phyloP scores from a whole-genome alignment of 2,329 filamentous ascomycete genomes.

The Trichoderma sp. region DNA sequence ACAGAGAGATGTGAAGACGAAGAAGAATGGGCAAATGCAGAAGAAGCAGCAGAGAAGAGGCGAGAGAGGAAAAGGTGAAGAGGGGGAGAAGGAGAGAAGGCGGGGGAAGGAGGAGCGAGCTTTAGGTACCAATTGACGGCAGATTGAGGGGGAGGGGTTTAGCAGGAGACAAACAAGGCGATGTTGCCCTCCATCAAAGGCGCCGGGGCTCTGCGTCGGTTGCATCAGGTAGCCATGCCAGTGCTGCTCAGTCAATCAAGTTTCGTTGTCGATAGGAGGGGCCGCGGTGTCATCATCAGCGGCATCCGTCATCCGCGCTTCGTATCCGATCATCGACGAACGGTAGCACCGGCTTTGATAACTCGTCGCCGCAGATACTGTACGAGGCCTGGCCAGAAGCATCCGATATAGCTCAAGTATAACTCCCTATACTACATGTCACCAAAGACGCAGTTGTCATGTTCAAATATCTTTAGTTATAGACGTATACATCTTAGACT shows the following conservation, averaged over 20 bases:
- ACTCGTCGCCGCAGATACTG: background rate
- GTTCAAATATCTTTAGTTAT: background rate
- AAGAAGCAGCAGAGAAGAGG: background rate
- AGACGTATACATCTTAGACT: background rate
- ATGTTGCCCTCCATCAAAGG: slow-evolving; percentile 10
- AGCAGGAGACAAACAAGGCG: background rate
- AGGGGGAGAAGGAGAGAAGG: slow-evolving; percentile 23
- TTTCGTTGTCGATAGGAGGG: background rate
- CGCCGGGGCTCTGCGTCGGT: background rate
- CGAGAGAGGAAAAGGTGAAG: background rate
- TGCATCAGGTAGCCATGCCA: background rate
- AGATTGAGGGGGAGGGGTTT: background rate
- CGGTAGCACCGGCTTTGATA: background rate
- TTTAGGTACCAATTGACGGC: slow-evolving; percentile 5
- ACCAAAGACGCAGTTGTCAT: background rate
- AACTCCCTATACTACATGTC: too few species aligned
- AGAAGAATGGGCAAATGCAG: background rate
- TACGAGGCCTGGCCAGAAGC: background rate
- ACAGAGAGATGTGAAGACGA: background rate
- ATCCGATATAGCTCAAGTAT: background rate
- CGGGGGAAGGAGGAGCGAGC: slow-evolving; percentile 20
- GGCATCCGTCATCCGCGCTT: background rate
- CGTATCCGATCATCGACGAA: background rate
- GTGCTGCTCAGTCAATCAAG: slow-evolving; percentile 3
- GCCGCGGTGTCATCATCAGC: slow-evolving; percentile 12